Conservation (phyloP, 495 filamentous ascomycete species). For the Penicillium turbatum region DNA sequence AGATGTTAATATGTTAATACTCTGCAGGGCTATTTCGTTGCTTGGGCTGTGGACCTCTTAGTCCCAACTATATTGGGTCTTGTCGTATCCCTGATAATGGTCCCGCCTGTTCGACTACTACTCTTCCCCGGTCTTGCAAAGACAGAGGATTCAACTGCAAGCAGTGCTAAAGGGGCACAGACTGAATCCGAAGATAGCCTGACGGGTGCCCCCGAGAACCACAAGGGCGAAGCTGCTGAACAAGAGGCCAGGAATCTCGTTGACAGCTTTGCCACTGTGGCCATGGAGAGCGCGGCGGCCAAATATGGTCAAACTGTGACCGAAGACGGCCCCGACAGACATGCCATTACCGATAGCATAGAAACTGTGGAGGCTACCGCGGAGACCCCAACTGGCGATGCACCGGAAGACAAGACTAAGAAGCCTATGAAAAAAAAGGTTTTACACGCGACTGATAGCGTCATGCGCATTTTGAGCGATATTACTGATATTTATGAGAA, state of each 20-base stretch:
- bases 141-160: conserved; percentile 53
- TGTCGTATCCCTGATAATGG: conserved; percentile 61
- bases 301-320: conserved; percentile 58
- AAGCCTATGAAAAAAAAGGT: conserved; percentile 76
- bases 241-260: conserved; percentile 80
- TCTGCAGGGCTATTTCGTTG: conserved; percentile 60
- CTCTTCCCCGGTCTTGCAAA: conserved; percentile 72
- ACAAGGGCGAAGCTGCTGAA: conserved; percentile 84
- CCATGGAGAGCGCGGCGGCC: conserved; percentile 69
- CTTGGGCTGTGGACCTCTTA: conserved; percentile 76
- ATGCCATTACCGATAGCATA: conserved; percentile 57
- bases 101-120: conserved; percentile 56
- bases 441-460: conserved; percentile 67
- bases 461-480: conserved; percentile 73
- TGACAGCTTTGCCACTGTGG: conserved; percentile 68
- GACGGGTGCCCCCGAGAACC: conserved; percentile 77
- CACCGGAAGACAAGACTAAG: conserved; percentile 75
- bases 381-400: conserved; percentile 54
- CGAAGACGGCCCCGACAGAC: conserved; percentile 40
- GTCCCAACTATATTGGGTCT: conserved; percentile 53
- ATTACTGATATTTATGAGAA: conserved; percentile 76
- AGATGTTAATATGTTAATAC: background rate
- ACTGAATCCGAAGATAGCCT: conserved; percentile 72
- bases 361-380: conserved; percentile 49
- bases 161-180: conserved; percentile 65